These are phyloP conservation scores for Gamarada debralockiae DNA, from an alignment of 495 filamentous ascomycete genomes.

Conservation along the genomic window DNA sequence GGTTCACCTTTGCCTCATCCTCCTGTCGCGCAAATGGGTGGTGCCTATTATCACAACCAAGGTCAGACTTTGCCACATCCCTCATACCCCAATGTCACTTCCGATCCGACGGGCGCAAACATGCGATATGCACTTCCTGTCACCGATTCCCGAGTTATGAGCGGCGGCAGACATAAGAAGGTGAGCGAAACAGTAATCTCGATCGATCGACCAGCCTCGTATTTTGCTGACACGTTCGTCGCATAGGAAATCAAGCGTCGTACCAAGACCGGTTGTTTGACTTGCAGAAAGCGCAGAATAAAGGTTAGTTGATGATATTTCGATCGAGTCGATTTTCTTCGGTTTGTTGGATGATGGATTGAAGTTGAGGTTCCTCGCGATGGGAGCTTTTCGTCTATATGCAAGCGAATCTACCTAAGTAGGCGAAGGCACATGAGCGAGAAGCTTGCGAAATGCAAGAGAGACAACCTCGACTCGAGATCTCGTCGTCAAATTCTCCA, in stretches of 20 bases:
- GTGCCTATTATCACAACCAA: slow-evolving; percentile 30
- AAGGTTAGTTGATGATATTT: slow-evolving; percentile 67
- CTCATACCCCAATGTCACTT: slow-evolving; percentile 41
- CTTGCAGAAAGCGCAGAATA: slow-evolving; percentile 94
- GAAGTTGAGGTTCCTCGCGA: slow-evolving; percentile 27
- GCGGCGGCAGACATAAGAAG: slow-evolving; percentile 87
- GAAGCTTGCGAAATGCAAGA: too few species aligned
- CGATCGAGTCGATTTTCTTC: slow-evolving; percentile 6
- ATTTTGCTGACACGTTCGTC: slow-evolving; percentile 17
- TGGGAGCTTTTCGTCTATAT: slow-evolving; percentile 30
- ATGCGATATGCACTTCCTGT: slow-evolving; percentile 60
- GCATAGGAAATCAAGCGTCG: slow-evolving; percentile 87
- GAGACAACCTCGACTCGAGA: slow-evolving; percentile 25
- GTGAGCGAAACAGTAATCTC: slow-evolving; percentile 32
- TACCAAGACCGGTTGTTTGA: slow-evolving; percentile 96
- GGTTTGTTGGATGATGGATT: slow-evolving; percentile 6
- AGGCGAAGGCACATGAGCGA: slow-evolving; percentile 45
- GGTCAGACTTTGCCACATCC: slow-evolving; percentile 31
- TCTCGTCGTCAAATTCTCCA: slow-evolving; percentile 32
- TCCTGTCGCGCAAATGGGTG: slow-evolving; percentile 29
- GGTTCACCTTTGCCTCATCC: slow-evolving; percentile 31
- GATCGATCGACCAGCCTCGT: slow-evolving; percentile 3
- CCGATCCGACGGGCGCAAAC: slow-evolving; percentile 29
- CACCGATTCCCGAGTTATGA: slow-evolving; percentile 64
- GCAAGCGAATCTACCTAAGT: slow-evolving; percentile 39